These are phyloP conservation scores for Kazachstania kunashirensis DNA, from an alignment of 805 yeast genomes.

Conservation along the genomic window DNA sequence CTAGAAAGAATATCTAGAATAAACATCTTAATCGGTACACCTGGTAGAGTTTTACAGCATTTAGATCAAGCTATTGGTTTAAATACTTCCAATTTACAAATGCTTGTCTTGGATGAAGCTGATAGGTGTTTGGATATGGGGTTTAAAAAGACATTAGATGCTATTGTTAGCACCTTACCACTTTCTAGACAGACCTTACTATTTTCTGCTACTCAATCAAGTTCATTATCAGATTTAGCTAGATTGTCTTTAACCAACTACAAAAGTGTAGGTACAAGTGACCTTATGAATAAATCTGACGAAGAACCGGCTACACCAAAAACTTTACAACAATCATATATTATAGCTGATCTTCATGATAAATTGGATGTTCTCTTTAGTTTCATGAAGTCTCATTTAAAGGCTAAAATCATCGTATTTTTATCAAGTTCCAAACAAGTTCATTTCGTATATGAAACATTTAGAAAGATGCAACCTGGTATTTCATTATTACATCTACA, in stretches of 20 bases:
- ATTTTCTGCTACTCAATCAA: constrained; percentile 86
- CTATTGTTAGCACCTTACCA: constrained; percentile 68
- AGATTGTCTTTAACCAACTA: constrained; percentile 41
- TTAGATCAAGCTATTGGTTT: constrained; percentile 81
- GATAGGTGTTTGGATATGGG: constrained; percentile 93
- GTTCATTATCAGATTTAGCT: constrained; percentile 72
- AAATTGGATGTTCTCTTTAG: constrained; percentile 82
- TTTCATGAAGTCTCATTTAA: constrained; percentile 73
- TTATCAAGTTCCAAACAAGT: constrained; percentile 85
- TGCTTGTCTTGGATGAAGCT: constrained; percentile 81
- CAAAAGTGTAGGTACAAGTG: constrained; percentile 37
- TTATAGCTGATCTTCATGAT: constrained; percentile 61
- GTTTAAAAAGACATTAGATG: constrained; percentile 72
- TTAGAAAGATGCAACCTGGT: constrained; percentile 85
- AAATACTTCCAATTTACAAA: constrained; percentile 64
- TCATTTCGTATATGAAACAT: constrained; percentile 78
- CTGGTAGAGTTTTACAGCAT: constrained; percentile 84
- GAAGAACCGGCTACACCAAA: constrained; percentile 63
- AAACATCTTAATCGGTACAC: constrained; percentile 83
- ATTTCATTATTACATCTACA: constrained; percentile 76
- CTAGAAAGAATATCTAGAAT: constrained; percentile 68
- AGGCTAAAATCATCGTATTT: constrained; percentile 71
- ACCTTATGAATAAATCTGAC: constrained; percentile 54
- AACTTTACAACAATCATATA: constrained; percentile 73
- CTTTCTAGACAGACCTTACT: constrained; percentile 72